Evolutionary conservation across 192 early-diverging fungal genomes (phyloP), one percentile per base, ranked within the genome.

Genomic region (Linnemannia schmuckeri): DNA sequence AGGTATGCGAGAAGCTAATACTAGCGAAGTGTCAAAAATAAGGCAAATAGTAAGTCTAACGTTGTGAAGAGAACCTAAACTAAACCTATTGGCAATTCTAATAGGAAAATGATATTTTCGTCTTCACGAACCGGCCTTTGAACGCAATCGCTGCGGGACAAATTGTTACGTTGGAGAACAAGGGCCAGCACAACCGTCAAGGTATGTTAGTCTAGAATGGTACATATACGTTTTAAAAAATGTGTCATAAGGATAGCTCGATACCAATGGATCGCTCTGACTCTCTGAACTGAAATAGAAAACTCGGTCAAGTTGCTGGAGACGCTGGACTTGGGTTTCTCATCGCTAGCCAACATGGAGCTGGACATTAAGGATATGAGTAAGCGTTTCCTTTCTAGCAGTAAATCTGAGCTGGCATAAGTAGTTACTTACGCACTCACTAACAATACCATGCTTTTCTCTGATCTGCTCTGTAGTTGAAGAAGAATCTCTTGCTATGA

Each of bases 81-180:
- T 44, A 35, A 54, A 2, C 13, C 24, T 17, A 13, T 33, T 22
- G 35, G 63, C 24, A 30, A 2, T 35, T 72, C 9, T 40, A 15
- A 7, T 79, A 93, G 92, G 88, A 90, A 74, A 87, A 92, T 49
- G 79, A 91, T 22, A 76, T 96, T 22, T 95, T 91, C 76, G 81
- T 93, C 18, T 91, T 95, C 57, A 94, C 93, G 30, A 94, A 96
- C 63, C 90, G 96, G 27, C 96, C 96, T 18, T 77, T 96, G 79
- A 92, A 92, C 73, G 90, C 91, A 0, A 94, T 96, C 81, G 83
- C 92, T 24, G 85, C 88, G 15, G 93, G 92, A 12, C 84, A 88
- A 35, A 92, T 92, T 49, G 87, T 91, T 47, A 89, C 88, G 40
- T 85, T 93, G 66, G 88, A 84, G 68, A 95, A 91, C 79, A 89